Conservation (phyloP, 257 asterid genomes). For the Solanum pinnatisectum region DNA sequence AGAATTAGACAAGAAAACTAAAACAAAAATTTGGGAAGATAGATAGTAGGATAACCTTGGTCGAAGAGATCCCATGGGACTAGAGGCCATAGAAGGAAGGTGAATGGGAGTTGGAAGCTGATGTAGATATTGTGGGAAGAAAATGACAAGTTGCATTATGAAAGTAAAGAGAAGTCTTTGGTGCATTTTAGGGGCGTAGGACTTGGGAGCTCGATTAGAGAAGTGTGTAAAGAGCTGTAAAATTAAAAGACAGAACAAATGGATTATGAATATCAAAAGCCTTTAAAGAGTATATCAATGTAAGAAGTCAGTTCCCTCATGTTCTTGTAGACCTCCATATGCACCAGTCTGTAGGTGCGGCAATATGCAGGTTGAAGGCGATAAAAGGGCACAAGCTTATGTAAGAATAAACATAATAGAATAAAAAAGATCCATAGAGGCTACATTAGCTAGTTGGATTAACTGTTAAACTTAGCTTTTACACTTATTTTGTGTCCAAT, state of each 20-base stretch:
- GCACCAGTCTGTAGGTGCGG: neutral
- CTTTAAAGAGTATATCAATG: neutral
- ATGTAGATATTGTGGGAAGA: neutral
- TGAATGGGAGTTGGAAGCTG: neutral
- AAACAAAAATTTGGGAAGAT: neutral
- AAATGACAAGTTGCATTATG: neutral
- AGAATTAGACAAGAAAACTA: neutral
- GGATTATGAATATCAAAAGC: neutral
- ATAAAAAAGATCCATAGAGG: neutral
- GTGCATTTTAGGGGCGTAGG: neutral
- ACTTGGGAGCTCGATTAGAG: neutral
- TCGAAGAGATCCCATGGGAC: neutral
- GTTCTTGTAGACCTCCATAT: neutral
- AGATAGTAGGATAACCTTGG: neutral
- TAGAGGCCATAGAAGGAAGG: neutral
- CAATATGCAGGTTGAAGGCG: neutral
- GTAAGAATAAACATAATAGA: neutral
- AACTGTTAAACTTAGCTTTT: neutral
- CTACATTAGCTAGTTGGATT: neutral
- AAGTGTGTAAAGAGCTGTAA: neutral
- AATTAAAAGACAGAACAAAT: neutral
- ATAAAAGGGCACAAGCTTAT: neutral
- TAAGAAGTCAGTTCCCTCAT: neutral
- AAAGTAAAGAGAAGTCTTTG: neutral
- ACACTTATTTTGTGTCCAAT: neutral